A percentile compares a stretch with the other conserved stretches of the same genome.
Conservation (phyloP, 148 eudicot species). For the Camellia granthamiana region DNA sequence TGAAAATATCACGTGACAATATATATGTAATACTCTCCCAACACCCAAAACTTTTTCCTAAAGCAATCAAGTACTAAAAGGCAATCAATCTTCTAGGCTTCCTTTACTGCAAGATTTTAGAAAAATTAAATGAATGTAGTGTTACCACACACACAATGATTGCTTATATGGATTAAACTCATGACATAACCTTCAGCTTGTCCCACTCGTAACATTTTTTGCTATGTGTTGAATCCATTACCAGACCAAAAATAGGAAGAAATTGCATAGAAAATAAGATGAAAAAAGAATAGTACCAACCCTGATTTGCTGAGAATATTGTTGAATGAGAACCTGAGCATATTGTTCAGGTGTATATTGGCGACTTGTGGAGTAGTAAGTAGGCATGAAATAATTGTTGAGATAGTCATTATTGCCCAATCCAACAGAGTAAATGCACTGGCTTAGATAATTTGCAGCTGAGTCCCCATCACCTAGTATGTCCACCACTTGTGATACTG, state of each 20-base stretch:
- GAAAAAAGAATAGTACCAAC: constrained; percentile 21
- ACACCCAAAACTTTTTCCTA: no score
- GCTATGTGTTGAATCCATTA: not conserved
- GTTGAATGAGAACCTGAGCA: constrained; percentile 40
- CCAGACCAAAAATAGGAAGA: not conserved
- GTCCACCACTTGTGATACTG: constrained; percentile 36
- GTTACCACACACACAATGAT: no score
- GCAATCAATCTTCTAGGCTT: no score
- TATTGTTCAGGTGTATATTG: constrained; percentile 41
- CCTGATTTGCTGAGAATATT: constrained; percentile 45
- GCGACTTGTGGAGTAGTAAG: constrained; percentile 34
- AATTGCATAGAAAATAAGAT: not conserved
- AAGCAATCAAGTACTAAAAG: no score
- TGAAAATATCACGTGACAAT: no score
- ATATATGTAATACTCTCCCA: no score
- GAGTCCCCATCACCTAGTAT: constrained; percentile 39
- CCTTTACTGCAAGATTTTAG: no score
- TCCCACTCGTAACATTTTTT: no score
- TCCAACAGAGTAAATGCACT: constrained; percentile 44
- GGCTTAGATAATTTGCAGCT: constrained; percentile 42
- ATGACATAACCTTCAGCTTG: no score
- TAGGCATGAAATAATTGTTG: constrained; percentile 60
- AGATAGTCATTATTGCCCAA: constrained; percentile 61
- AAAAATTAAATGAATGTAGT: no score
- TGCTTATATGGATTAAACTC: no score